phyloP scores from a whole-genome alignment of 306 rosid species.

The Prunus davidiana region DNA sequence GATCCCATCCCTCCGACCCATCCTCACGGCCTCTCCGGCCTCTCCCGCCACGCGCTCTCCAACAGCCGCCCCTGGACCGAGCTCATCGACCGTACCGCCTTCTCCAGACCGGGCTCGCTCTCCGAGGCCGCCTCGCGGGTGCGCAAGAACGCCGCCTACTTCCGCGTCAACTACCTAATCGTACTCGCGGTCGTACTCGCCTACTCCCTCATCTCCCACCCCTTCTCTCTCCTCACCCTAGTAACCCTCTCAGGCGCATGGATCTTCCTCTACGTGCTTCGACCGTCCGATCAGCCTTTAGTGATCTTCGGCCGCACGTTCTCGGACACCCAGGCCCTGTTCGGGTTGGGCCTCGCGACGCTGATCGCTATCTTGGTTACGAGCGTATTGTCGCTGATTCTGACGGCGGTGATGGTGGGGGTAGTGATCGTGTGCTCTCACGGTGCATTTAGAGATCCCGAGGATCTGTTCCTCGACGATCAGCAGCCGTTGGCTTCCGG shows the following conservation, averaged over 20 bases:
- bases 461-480: slow-evolving; percentile 44
- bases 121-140: slow-evolving; percentile 41
- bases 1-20: slow-evolving; percentile 9
- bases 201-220: slow-evolving; percentile 38
- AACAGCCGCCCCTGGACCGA: slow-evolving; percentile 43
- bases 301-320: slow-evolving; percentile 24
- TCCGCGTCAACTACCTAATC: slow-evolving; percentile 43
- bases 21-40: slow-evolving; percentile 29
- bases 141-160: slow-evolving; percentile 40
- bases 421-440: slow-evolving; percentile 29
- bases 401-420: slow-evolving; percentile 30
- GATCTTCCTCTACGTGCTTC: slow-evolving; percentile 38
- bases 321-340: slow-evolving; percentile 23
- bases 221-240: slow-evolving; percentile 34
- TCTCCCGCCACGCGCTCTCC: slow-evolving; percentile 22
- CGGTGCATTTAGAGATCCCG: slow-evolving; percentile 39
- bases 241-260: slow-evolving; percentile 32
- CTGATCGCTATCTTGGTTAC: slow-evolving; percentile 32
- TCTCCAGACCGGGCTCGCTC: slow-evolving; percentile 33
- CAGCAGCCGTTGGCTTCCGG: slow-evolving; percentile 31
- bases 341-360: slow-evolving; percentile 24
- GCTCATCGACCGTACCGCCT: slow-evolving; percentile 37
- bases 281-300: slow-evolving; percentile 36
- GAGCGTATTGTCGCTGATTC: slow-evolving; percentile 31
- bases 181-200: slow-evolving; percentile 30